Evolutionary conservation across 2,329 filamentous ascomycete genomes (phyloP), one percentile per base, ranked within the genome.

Genomic region (Diaporthe caulivora): DNA sequence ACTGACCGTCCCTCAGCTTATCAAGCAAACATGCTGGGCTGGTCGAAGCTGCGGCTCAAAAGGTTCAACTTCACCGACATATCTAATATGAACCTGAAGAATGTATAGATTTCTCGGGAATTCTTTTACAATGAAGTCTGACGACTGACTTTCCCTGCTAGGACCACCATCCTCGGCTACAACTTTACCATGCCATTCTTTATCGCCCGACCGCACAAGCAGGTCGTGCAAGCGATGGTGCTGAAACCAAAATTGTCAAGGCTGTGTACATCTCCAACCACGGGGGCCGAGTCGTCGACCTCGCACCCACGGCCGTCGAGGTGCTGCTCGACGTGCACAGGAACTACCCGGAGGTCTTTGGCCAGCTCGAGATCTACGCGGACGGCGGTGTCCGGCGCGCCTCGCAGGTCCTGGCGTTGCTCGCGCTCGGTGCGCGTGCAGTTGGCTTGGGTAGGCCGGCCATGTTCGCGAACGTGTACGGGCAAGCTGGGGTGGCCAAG

Each of bases 241-340:
- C 57, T 9, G 57, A 62, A 24, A 62, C 57, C 0, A 62, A 62
- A 7, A 37, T 62, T 10, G 57, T 62, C n/a, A 62, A 44, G 15
- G 57, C 57, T 5, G 84, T 89, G 34, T 75, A 87, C 24, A 78
- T 89, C 7, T 85, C 83, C 26, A 89, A 89, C 75, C 87, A 89
- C 71, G 87, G 87, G 2, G 87, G 87, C 0, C 80, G 87, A 13
- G 87, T 88, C 76, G 77, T 88, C 70, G 86, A 89, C 75, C 83
- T 81, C 6, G 84, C 85, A 10, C 81, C 84, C 29, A 82, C 84
- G 11, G 81, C 83, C 2, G 79, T 88, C 54, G 80, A 85, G 51
- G 83, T 83, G 2, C 79, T 88, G 21, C 80, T 87, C 1, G 86
- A 87, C 76, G 84, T 87, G 67, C 84, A 85, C 29, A 77, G 53